Evolutionary conservation across 2,329 filamentous ascomycete genomes (phyloP).

Genomic region (Huntiella savannae): DNA sequence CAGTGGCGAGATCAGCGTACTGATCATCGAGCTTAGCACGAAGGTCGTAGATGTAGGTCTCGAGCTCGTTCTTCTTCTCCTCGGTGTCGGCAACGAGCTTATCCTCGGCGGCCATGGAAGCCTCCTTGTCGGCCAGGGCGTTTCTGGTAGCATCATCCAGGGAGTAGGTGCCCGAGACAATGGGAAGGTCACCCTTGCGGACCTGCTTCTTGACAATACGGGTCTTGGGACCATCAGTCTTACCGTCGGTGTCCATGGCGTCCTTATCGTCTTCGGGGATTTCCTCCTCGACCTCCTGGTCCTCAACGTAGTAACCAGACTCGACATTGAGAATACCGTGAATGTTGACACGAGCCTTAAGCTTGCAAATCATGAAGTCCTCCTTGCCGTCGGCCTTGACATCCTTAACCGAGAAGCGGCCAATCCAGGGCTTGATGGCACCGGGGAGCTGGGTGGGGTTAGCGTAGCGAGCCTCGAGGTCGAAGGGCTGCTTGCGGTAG

Average conservation of each 20-base stretch:
- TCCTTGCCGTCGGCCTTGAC: slow-evolving; percentile 86
- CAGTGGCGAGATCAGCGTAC: slow-evolving; percentile 72
- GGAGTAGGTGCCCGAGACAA: slow-evolving; percentile 64
- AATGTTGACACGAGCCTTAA: slow-evolving; percentile 91
- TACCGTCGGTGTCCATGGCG: slow-evolving; percentile 28
- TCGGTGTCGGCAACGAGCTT: slow-evolving; percentile 96
- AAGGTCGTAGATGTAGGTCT: slow-evolving; percentile 92
- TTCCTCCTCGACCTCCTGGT: slow-evolving; percentile 90
- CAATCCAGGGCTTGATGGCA: slow-evolving; percentile 86
- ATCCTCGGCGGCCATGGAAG: slow-evolving; percentile 88
- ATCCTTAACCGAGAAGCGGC: slow-evolving; percentile 91
- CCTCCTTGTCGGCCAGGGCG: slow-evolving; percentile 60
- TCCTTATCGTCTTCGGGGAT: slow-evolving; percentile 46
- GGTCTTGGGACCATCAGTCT: slow-evolving; percentile 51
- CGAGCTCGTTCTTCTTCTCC: slow-evolving; percentile 99
- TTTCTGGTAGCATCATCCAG: slow-evolving; percentile 52
- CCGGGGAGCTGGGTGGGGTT: slow-evolving; percentile 74
- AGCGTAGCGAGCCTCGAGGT: slow-evolving; percentile 85
- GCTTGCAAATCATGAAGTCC: slow-evolving; percentile 99
- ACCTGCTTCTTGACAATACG: slow-evolving; percentile 99
- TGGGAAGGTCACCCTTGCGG: slow-evolving; percentile 84
- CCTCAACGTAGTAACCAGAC: slow-evolving; percentile 93
- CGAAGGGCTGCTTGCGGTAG: slow-evolving; percentile 95
- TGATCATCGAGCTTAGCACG: slow-evolving; percentile 87
- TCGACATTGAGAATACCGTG: slow-evolving; percentile 94